A percentile compares a stretch with the other conserved stretches of the same genome.
phyloP scores from a whole-genome alignment of 495 filamentous ascomycete species.

The Penicillium goetzii region DNA sequence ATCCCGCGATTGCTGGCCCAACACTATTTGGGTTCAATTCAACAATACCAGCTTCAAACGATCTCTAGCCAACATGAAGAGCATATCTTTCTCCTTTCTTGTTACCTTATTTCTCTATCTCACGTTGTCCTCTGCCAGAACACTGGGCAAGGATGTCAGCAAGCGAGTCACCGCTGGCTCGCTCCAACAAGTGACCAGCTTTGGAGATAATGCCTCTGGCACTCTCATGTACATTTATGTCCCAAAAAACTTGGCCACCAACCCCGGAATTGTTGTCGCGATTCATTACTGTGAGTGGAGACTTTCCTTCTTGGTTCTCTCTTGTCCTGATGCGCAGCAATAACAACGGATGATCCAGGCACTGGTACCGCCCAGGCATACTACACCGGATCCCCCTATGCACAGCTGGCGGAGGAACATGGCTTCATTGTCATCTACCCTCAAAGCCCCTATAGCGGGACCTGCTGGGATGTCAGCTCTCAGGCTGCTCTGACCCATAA shows the following conservation, averaged over 20 bases:
- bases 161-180: slow-evolving; percentile 5
- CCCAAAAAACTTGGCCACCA: background rate
- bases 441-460: slow-evolving; percentile 1
- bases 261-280: slow-evolving; percentile 2
- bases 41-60: background rate
- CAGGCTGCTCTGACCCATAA: slow-evolving; percentile 6
- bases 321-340: background rate
- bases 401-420: slow-evolving; percentile 6
- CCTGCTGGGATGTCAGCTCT: slow-evolving; percentile 10
- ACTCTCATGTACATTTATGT: slow-evolving; percentile 7
- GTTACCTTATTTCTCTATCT: background rate
- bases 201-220: background rate
- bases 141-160: slow-evolving; percentile 1
- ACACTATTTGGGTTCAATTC: background rate
- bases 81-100: background rate
- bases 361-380: slow-evolving; percentile 7
- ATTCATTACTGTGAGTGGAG: slow-evolving; percentile 3
- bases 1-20: background rate
- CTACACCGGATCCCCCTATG: slow-evolving; percentile 7
- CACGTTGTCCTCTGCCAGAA: background rate
- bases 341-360: background rate
- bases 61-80: background rate
- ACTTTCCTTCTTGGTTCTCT: background rate
- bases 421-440: slow-evolving; percentile 12
- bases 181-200: slow-evolving; percentile 6